These are phyloP conservation scores for Phylloporus sp. DNA, from an alignment of 768 basidiomycete species.

Conservation along the genomic window DNA sequence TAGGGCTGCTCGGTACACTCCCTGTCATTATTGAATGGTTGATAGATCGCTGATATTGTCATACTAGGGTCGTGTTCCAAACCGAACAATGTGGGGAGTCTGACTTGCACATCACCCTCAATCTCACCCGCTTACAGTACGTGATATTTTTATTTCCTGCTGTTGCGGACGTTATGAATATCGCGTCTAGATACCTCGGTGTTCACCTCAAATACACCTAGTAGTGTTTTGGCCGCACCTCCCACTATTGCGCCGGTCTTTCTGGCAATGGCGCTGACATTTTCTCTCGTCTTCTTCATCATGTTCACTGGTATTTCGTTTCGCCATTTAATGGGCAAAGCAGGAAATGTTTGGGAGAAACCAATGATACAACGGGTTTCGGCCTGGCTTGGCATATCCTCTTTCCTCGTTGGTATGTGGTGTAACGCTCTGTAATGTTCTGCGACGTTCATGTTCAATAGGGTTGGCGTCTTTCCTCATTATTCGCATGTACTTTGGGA, in stretches of 20 bases:
- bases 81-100: slow-evolving; percentile 40
- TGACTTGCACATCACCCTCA: slow-evolving; percentile 55
- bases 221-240: slow-evolving; percentile 55
- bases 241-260: slow-evolving; percentile 58
- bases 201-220: slow-evolving; percentile 55
- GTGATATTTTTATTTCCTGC: slow-evolving; percentile 14
- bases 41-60: not conserved
- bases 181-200: slow-evolving; percentile 53
- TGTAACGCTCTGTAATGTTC: not conserved
- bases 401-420: slow-evolving; percentile 65
- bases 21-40: not conserved
- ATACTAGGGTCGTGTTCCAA: slow-evolving; percentile 71
- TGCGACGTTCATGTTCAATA: slow-evolving; percentile 21
- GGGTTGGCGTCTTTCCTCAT: slow-evolving; percentile 69
- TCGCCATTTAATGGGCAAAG: slow-evolving; percentile 58
- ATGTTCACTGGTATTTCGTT: slow-evolving; percentile 63
- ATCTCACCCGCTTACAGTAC: slow-evolving; percentile 62
- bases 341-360: slow-evolving; percentile 47
- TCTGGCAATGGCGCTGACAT: slow-evolving; percentile 55
- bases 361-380: slow-evolving; percentile 55
- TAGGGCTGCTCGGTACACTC: slow-evolving; percentile 64
- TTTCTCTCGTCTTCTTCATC: slow-evolving; percentile 61
- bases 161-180: not conserved
- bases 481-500: slow-evolving; percentile 77
- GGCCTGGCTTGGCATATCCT: slow-evolving; percentile 73